Percentiles rank a stretch among this genome's conserved stretches.
These are phyloP conservation scores for Podila clonocystis DNA, from an alignment of 192 early-diverging fungal genomes.

Conservation along the genomic window DNA sequence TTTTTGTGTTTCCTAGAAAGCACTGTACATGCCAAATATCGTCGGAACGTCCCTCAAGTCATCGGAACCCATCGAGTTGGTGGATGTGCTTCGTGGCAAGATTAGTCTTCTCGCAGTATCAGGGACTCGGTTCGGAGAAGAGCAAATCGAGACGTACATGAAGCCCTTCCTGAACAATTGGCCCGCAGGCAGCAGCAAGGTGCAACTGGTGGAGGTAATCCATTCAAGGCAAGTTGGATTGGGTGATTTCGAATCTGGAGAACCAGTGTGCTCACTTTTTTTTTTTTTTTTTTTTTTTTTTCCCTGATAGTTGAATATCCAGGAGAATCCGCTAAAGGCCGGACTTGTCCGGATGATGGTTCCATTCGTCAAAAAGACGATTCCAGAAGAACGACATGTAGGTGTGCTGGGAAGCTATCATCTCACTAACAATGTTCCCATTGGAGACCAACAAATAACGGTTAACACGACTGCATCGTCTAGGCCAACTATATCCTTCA, in stretches of 20 bases:
- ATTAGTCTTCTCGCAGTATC: conserved; percentile 60
- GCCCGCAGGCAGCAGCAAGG: conserved; percentile 16
- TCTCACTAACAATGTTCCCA: background rate
- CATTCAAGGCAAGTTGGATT: no score
- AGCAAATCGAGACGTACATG: conserved; percentile 58
- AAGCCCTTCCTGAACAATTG: conserved; percentile 55
- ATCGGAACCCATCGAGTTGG: conserved; percentile 48
- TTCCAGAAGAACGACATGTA: conserved; percentile 54
- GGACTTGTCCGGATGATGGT: conserved; percentile 59
- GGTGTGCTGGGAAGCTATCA: background rate
- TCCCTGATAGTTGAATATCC: conserved; percentile 69
- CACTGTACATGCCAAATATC: conserved; percentile 64
- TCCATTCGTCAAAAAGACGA: conserved; percentile 55
- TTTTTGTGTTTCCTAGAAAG: conserved; percentile 43
- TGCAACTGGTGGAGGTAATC: conserved; percentile 60
- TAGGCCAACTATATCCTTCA: conserved; percentile 60
- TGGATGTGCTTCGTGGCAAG: conserved; percentile 53
- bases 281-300: no score
- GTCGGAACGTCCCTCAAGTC: conserved; percentile 55
- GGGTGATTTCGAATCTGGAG: background rate
- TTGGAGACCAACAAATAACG: no score
- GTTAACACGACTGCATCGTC: background rate
- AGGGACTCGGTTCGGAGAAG: conserved; percentile 61
- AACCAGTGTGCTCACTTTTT: background rate
- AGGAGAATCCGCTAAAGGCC: conserved; percentile 62